Base-by-base conservation (phyloP, 225 moss, liverwort and hornwort species). In the Marchantia paleacea region DNA sequence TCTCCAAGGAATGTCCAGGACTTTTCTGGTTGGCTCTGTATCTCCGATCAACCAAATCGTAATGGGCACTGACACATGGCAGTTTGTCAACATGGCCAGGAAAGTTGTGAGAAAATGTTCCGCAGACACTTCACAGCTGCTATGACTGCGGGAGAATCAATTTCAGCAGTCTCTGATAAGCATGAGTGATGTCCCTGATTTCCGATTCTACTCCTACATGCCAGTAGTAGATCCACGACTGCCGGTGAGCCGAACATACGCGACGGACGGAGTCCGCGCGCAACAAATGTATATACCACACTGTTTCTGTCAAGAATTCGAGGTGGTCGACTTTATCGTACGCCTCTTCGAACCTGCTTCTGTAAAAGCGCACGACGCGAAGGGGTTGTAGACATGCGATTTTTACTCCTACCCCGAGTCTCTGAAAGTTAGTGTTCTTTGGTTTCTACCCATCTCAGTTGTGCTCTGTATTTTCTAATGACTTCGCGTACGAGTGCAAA, bases 271-370 rank as follows among this genome's bases (percentile, higher is more conserved):
- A 52, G 20, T 66, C 12, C 72, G n/a, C 20, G 72, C 50, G 12
- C 72, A 24, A 11, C 72, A 71, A 72, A 50, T 72, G 72, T 72
- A 72, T 18, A 72, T 72, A 72, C 24, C 72, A 72, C 72, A 20
- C 10, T 62, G 62, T n/a, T 24, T 10, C 72, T 10, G n/a, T 50
- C 72, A 20, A 16, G 18, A 58, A 58, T 58, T 58, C 48, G 50
- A 15, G 48, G 19, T 70, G 47, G 48, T n/a, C n/a, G 51, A 20
- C 22, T n/a, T 51, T 12, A 24, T 66, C 28, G 29, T 29, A 66
- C 4, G 29, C 63, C n/a, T n/a, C n/a, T 1, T 48, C 70, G 31
- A 39, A 2, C 39, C 39, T 39, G 70, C 16, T 7, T 18, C 16
- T 18, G 19, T 30, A 31, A 13, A 70, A 20, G 18, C 3, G 8